A percentile compares a stretch with the other conserved stretches of the same genome.
Conservation (phyloP, 1,139 yeast genomes). For the Blastobotrys aristatus region DNA sequence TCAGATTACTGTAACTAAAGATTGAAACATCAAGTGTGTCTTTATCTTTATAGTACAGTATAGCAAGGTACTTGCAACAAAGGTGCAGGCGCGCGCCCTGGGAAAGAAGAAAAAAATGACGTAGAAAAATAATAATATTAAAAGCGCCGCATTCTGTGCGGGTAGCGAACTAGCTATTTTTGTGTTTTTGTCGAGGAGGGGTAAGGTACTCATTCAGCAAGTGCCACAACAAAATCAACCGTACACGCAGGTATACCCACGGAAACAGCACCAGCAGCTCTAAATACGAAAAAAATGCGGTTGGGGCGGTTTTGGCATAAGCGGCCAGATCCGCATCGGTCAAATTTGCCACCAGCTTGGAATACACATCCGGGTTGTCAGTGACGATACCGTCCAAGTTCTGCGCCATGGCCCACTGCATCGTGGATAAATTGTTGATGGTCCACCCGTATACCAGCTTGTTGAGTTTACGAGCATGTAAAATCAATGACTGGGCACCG, state of each 20-base stretch:
- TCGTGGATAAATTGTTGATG: conserved; percentile 46
- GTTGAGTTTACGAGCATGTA: conserved; percentile 39
- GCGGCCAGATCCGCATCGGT: conserved; percentile 19
- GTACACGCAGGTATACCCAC: conserved; percentile 1
- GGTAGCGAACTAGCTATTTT: too few relatives aligned
- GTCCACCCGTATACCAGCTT: conserved; percentile 78
- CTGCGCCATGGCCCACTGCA: conserved; percentile 42
- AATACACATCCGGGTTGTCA: conserved; percentile 47
- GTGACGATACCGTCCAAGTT: conserved; percentile 60
- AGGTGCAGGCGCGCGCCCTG: too few relatives aligned
- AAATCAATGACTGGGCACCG: conserved; percentile 38
- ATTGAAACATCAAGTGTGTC: neutral
- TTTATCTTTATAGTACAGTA: too few relatives aligned
- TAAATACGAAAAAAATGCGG: conserved; percentile 11
- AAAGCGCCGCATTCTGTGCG: too few relatives aligned
- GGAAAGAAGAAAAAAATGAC: too few relatives aligned
- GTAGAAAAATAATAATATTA: too few relatives aligned
- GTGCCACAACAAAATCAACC: neutral
- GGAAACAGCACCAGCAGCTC: conserved; percentile 18
- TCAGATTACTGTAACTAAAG: neutral
- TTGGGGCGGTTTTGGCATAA: conserved; percentile 18
- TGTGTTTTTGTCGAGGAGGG: neutral
- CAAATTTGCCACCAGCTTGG: conserved; percentile 14
- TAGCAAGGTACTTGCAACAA: too few relatives aligned
- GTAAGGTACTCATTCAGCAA: neutral